A percentile compares a stretch with the other conserved stretches of the same genome.
Evolutionary conservation across 495 filamentous ascomycete genomes (phyloP).

Genomic region (Terfezia claveryi): DNA sequence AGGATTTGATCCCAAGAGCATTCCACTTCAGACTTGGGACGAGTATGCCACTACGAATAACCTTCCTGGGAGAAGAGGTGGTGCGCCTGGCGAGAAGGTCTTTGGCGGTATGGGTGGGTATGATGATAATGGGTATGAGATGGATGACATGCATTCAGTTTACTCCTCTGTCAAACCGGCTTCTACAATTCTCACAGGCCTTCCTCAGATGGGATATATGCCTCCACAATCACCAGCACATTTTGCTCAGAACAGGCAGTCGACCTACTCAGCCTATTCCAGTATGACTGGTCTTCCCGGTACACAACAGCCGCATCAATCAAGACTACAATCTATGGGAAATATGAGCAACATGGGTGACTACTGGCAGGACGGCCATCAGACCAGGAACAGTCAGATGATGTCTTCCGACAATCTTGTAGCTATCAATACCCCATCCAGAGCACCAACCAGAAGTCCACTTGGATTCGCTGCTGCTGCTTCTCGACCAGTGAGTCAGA

Average conservation of each 20-base stretch:
- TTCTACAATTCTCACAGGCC: conserved; percentile 74
- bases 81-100: conserved; percentile 39
- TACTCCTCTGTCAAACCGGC: conserved; percentile 90
- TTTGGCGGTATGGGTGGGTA: conserved; percentile 23
- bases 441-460: conserved; percentile 30
- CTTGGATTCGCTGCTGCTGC: conserved; percentile 21
- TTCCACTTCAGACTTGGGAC: conserved; percentile 91
- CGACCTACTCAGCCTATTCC: conserved; percentile 33
- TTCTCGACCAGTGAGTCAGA: conserved; percentile 43
- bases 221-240: conserved; percentile 59
- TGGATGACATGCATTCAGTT: conserved; percentile 93
- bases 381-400: conserved; percentile 28
- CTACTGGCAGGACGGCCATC: conserved; percentile 27
- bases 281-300: conserved; percentile 27
- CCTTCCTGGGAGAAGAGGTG: conserved; percentile 73
- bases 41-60: conserved; percentile 85
- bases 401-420: conserved; percentile 42
- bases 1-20: conserved; percentile 68
- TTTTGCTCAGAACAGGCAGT: conserved; percentile 33
- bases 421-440: conserved; percentile 24
- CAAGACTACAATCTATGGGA: conserved; percentile 35
- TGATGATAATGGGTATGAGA: conserved; percentile 53
- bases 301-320: conserved; percentile 22
- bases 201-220: conserved; percentile 54
- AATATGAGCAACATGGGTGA: conserved; percentile 28